Evolutionary conservation across 225 moss, liverwort and hornwort genomes (phyloP).

Genomic region (Physcomitrellopsis africana): DNA sequence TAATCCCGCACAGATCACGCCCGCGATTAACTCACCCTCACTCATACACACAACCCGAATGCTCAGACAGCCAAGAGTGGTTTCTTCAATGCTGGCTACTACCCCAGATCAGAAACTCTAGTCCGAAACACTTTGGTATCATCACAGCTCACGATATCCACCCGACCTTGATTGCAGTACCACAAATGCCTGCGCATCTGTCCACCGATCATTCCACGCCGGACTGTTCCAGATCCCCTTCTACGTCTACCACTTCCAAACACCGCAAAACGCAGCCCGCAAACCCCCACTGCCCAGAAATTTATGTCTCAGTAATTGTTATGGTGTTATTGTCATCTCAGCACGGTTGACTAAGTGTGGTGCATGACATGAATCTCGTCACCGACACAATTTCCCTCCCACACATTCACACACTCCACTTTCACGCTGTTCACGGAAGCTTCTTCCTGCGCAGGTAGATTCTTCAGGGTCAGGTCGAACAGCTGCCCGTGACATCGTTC

Average conservation of each 20-base stretch:
- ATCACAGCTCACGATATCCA: slow-evolving; percentile 31
- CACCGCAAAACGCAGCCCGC: no score
- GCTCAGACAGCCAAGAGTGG: slow-evolving; percentile 58
- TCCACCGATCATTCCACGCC: no score
- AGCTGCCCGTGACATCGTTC: slow-evolving; percentile 40
- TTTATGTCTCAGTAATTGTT: slow-evolving; percentile 39
- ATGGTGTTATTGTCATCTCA: slow-evolving; percentile 59
- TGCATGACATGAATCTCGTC: slow-evolving; percentile 59
- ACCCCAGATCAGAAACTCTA: slow-evolving; percentile 78
- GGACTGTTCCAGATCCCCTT: no score
- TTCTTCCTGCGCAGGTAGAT: slow-evolving; percentile 41
- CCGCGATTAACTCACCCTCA: no score
- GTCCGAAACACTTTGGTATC: slow-evolving; percentile 61
- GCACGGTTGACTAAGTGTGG: slow-evolving; percentile 58
- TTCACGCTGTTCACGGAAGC: not conserved
- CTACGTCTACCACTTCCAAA: no score
- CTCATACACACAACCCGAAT: not conserved
- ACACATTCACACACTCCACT: no score
- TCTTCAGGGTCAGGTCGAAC: slow-evolving; percentile 39
- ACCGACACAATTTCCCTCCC: slow-evolving; percentile 7
- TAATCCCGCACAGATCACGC: no score
- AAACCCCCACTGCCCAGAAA: no score
- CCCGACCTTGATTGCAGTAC: no score
- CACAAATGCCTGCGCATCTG: no score
- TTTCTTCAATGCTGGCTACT: slow-evolving; percentile 49